Conservation (phyloP, 2,329 filamentous ascomycete species). For the Nothomitra cinnamomea region DNA sequence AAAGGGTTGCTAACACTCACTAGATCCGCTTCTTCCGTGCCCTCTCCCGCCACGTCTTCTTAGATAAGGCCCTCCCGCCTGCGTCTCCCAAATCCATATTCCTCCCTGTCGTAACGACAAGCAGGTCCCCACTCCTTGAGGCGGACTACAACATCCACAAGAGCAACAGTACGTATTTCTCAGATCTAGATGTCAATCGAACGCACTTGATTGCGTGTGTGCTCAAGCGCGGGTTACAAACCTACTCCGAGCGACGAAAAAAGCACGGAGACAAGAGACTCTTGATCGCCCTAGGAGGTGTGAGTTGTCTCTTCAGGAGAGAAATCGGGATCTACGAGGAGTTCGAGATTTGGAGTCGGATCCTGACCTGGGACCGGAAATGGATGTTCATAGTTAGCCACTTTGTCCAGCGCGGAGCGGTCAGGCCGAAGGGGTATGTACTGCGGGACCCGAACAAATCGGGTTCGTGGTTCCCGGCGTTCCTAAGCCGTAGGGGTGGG, state of each 20-base stretch:
- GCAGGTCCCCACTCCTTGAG: constrained; percentile 54
- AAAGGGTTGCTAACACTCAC: too few relatives aligned
- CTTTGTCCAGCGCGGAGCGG: constrained; percentile 47
- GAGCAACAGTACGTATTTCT: constrained; percentile 71
- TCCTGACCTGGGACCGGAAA: constrained; percentile 64
- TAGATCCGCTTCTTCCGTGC: constrained; percentile 29
- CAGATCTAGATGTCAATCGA: constrained; percentile 69
- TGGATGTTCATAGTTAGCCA: constrained; percentile 65
- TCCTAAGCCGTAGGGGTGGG: not conserved
- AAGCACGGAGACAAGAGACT: constrained; percentile 28
- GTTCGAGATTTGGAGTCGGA: constrained; percentile 57
- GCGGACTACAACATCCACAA: constrained; percentile 81
- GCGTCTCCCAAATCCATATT: constrained; percentile 36
- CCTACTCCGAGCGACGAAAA: not conserved
- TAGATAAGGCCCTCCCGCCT: constrained; percentile 21
- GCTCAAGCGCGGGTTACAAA: constrained; percentile 25
- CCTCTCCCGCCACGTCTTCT: constrained; percentile 29
- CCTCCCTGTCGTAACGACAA: constrained; percentile 48
- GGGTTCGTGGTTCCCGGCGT: not conserved
- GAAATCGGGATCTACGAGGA: constrained; percentile 53
- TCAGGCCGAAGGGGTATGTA: constrained; percentile 32
- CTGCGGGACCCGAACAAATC: constrained; percentile 10
- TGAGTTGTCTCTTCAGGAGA: constrained; percentile 54
- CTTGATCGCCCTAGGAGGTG: constrained; percentile 52
- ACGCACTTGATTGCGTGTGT: constrained; percentile 55